These are phyloP conservation scores for Elymus sibiricus DNA, from an alignment of 176 grass and related monocot species.

Conservation along the genomic window DNA sequence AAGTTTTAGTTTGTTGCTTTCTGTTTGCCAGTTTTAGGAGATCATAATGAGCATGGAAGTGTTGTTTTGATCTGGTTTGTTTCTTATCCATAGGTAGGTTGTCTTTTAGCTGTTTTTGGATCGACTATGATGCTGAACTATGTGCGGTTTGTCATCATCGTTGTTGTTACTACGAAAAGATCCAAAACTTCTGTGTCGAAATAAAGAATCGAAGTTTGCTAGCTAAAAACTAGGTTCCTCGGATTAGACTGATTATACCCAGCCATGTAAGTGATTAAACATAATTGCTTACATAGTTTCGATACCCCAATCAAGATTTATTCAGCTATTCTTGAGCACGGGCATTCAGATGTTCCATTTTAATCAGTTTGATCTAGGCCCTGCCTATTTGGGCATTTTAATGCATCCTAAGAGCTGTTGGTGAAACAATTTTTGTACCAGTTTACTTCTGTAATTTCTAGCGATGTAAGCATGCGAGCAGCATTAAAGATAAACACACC, in stretches of 20 bases:
- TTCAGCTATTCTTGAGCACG: background rate
- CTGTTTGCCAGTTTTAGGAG: slow-evolving; percentile 1
- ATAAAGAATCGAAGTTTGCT: slow-evolving; percentile 4
- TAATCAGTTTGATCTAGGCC: background rate
- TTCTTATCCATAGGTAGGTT: slow-evolving; percentile 3
- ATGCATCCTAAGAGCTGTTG: background rate
- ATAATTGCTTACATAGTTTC: background rate
- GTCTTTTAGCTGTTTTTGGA: slow-evolving; percentile 27
- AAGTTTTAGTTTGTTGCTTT: background rate
- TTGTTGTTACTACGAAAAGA: background rate
- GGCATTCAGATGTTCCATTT: background rate
- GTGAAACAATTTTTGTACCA: background rate
- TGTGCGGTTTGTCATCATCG: background rate
- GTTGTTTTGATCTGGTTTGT: slow-evolving; percentile 24
- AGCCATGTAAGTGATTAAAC: background rate
- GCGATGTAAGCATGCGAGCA: background rate
- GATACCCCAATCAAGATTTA: background rate
- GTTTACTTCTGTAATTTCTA: background rate
- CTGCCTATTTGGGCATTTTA: background rate
- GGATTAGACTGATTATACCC: background rate
- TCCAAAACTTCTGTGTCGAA: slow-evolving; percentile 1
- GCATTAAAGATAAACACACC: background rate
- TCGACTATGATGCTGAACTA: background rate
- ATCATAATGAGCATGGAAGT: slow-evolving; percentile 9
- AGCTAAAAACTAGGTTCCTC: background rate